These are phyloP conservation scores for Syzygium grande DNA, from an alignment of 345 rosid species.

Conservation along the genomic window DNA sequence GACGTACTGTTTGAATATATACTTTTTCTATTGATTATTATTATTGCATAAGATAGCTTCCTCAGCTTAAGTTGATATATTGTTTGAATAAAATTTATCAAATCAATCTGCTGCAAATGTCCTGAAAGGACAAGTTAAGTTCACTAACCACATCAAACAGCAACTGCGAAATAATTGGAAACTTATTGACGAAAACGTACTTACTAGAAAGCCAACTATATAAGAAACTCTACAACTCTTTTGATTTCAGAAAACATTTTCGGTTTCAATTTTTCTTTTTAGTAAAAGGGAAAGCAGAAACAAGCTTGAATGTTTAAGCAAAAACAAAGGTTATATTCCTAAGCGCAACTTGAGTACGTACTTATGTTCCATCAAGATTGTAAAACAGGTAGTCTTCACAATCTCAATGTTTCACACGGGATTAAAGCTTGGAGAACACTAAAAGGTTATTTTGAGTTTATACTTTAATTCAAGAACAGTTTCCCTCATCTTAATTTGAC, in stretches of 20 bases:
- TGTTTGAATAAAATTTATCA: not conserved
- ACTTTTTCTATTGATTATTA: not conserved
- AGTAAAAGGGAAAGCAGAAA: not conserved
- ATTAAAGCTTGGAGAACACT: not conserved
- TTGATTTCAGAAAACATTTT: not conserved
- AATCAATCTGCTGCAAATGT: not conserved
- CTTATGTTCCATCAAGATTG: too few relatives aligned
- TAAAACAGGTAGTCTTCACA: not conserved
- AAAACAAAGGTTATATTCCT: not conserved
- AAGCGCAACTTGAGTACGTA: not conserved
- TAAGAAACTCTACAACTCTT: not conserved
- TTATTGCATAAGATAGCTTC: not conserved
- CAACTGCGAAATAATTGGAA: not conserved
- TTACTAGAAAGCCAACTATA: not conserved
- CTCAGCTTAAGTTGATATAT: not conserved
- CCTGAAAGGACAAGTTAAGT: not conserved
- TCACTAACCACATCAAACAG: not conserved
- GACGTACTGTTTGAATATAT: rapidly evolving
- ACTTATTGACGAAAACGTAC: not conserved
- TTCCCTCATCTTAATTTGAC: not conserved
- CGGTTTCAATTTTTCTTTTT: not conserved
- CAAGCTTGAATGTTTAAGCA: not conserved
- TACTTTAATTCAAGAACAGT: not conserved
- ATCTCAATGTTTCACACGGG: not conserved
- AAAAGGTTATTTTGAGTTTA: not conserved